Conservation (phyloP, 129 eudicot species). For the Pittosporum tobira region DNA sequence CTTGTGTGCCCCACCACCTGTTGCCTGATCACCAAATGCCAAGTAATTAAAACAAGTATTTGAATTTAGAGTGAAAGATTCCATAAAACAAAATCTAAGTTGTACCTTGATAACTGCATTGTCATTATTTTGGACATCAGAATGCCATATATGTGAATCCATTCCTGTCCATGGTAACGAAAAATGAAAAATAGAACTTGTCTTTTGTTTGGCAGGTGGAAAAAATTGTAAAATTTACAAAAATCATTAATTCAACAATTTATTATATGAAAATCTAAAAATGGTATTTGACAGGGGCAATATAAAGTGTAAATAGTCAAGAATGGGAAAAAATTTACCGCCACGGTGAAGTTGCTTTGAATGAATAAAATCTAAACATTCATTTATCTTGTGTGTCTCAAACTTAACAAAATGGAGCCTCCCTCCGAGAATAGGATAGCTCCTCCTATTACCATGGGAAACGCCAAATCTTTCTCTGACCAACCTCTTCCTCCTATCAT, state of each 20-base stretch:
- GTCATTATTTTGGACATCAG: conserved; percentile 37
- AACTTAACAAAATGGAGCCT: conserved; percentile 95
- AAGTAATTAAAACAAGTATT: conserved; percentile 15
- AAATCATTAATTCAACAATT: not conserved
- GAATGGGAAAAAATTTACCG: conserved; percentile 27
- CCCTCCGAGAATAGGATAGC: conserved; percentile 91
- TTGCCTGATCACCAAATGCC: conserved; percentile 67
- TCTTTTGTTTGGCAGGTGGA: not conserved
- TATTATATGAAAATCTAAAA: not conserved
- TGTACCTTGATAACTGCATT: conserved; percentile 95
- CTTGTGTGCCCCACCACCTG: conserved; percentile 99
- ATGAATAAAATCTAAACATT: conserved; percentile 80
- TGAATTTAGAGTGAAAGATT: not conserved
- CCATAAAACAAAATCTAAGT: no score
- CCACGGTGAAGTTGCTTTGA: conserved; percentile 92
- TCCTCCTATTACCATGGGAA: conserved; percentile 55
- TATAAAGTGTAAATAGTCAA: not conserved
- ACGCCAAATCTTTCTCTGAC: conserved; percentile 59
- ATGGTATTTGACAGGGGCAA: not conserved
- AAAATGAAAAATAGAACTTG: not conserved
- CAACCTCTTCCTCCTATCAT: conserved; percentile 59
- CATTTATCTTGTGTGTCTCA: conserved; percentile 83
- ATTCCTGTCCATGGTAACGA: conserved; percentile 26
- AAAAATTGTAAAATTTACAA: not conserved
- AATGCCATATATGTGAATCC: conserved; percentile 42